Base-by-base conservation (phyloP, 2,329 filamentous ascomycete genomes). In the Penicillium sclerotigenum region DNA sequence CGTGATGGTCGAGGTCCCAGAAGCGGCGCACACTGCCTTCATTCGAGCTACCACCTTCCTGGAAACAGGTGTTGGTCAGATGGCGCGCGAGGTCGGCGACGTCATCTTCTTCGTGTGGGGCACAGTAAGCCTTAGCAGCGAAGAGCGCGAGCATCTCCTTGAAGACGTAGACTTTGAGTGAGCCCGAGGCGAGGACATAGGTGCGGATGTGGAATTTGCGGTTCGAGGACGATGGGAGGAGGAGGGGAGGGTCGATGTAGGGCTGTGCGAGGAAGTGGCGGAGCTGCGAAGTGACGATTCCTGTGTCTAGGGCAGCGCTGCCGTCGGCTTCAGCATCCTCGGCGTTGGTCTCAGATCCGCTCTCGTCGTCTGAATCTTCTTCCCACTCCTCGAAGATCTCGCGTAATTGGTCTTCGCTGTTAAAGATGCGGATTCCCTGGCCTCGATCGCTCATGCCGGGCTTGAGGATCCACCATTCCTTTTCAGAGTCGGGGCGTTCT, bases 381-480 rank as follows among this genome's bases (percentile, higher is more conserved):
- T 97, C 93, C 91, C 94, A 99, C 54, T 84, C 87, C 64, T 97
- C 91, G 68, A 97, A 99, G 52, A 99, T 94, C 14, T 71, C 81
- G 58, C 88, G 87, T n/a, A 99, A 77, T 69, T 96, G 87, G 54
- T 87, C 86, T 78, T 94, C 89, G 2, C 86, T 90, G 65, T 85
- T 89, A 73, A 99, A 99, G 0, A 99, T 78, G 37, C 90, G 79
- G 56, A 99, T 97, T 1, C 94, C 94, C 71, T 97, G 92, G 0
- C 93, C 94, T 24, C 93, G 84, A 71, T 99, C 94, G 72, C 91
- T 96, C 94, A 99, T 97, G 9, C 93, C 89, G 0, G 94, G 93
- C 75, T 99, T 99, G 57, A 99, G 74, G 63, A 99, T 97, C 94
- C 94, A 99, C 93, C 93, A 99, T 71, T 95, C 86, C 57, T 82